Conservation (phyloP, 441 rosid species). For the Pelargonium myrrhifolium region DNA sequence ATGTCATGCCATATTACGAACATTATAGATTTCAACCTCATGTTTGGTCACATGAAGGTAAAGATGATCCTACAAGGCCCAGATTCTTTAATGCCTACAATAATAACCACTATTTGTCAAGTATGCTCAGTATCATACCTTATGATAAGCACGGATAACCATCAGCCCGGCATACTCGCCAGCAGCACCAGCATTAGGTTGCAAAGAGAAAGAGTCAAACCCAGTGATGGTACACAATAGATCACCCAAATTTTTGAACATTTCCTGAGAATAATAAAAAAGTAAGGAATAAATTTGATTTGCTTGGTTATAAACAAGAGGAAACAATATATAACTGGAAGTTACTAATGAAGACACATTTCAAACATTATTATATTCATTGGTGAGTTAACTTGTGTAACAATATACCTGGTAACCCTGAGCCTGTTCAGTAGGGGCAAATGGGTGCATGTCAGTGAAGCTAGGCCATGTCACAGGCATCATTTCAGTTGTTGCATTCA, state of each 20-base stretch:
- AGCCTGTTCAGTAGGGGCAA: constrained; percentile 79
- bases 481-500: constrained; percentile 95
- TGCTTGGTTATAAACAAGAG: constrained; percentile 16
- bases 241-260: constrained; percentile 78
- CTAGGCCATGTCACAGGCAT: constrained; percentile 90
- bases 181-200: constrained; percentile 98
- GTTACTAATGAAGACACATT: constrained; percentile 2
- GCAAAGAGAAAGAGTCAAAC: constrained; percentile 92
- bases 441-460: constrained; percentile 85
- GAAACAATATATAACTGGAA: constrained; percentile 6
- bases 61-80: neutral
- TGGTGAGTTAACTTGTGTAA: constrained; percentile 4
- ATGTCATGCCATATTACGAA: neutral
- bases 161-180: constrained; percentile 97
- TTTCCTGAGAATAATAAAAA: constrained; percentile 49
- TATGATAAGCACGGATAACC: constrained; percentile 95
- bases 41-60: neutral
- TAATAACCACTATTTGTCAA: too few relatives aligned
- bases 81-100: neutral
- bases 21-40: neutral
- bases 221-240: constrained; percentile 81
- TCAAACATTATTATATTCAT: neutral
- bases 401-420: constrained; percentile 76
- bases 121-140: constrained; percentile 34
- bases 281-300: constrained; percentile 17